Percentiles rank a stretch among this genome's conserved stretches.
phyloP scores from a whole-genome alignment of 192 early-diverging fungal genomes.

The Phycomyces nitens region DNA sequence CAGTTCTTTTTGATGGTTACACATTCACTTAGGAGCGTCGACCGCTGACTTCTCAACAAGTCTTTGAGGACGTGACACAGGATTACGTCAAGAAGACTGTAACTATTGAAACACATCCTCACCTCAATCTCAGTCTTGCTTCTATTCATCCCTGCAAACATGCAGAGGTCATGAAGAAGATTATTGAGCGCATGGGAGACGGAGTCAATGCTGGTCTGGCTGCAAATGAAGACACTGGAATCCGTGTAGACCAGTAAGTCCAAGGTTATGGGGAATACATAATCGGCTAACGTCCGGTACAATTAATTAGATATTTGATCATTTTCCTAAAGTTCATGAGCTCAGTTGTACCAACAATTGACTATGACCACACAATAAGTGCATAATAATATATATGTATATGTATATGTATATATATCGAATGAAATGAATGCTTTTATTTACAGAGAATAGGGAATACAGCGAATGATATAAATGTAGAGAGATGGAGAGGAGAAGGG shows the following conservation, averaged over 20 bases:
- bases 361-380: slow-evolving; percentile 95
- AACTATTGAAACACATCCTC: slow-evolving; percentile 95
- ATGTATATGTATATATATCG: neutral
- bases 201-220: slow-evolving; percentile 33
- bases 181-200: slow-evolving; percentile 80
- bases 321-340: slow-evolving; percentile 98
- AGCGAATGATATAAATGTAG: neutral
- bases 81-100: slow-evolving; percentile 99
- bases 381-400: slow-evolving; percentile 43
- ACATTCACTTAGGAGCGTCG: slow-evolving; percentile 47
- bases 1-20: neutral
- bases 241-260: slow-evolving; percentile 88
- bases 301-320: slow-evolving; percentile 73
- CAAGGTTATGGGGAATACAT: neutral
- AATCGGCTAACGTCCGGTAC: neutral
- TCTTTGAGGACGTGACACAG: slow-evolving; percentile 97
- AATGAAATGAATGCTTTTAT: neutral
- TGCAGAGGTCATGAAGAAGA: slow-evolving; percentile 95
- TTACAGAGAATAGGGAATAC: neutral
- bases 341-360: slow-evolving; percentile 93
- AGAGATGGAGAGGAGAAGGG: neutral
- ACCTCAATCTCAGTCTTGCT: slow-evolving; percentile 81
- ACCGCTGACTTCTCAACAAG: slow-evolving; percentile 84
- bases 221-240: slow-evolving; percentile 51
- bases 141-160: slow-evolving; percentile 99